phyloP scores from a whole-genome alignment of 192 early-diverging fungal genomes.

The Blastocladiella britannica region DNA sequence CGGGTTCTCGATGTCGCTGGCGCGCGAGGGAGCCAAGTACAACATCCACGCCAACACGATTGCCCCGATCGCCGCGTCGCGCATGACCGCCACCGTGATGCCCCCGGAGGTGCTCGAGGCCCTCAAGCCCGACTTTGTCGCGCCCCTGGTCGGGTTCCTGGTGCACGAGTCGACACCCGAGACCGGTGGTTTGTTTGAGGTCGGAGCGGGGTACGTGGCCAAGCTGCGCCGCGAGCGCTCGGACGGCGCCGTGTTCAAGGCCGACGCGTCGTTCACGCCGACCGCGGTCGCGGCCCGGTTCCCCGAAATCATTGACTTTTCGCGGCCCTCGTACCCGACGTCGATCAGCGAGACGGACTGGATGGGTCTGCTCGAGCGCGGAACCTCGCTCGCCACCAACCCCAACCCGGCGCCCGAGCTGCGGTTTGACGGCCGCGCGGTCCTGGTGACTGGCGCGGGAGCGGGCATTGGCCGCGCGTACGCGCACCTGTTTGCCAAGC shows the following conservation, averaged over 20 bases:
- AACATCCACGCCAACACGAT: slow-evolving; percentile 86
- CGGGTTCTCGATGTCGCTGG: slow-evolving; percentile 76
- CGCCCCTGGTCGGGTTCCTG: slow-evolving; percentile 82
- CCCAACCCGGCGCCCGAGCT: slow-evolving; percentile 24
- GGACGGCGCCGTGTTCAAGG: slow-evolving; percentile 72
- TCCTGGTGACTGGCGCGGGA: slow-evolving; percentile 78
- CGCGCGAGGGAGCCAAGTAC: slow-evolving; percentile 81
- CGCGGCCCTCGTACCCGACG: slow-evolving; percentile 40
- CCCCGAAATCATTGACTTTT: slow-evolving; percentile 51
- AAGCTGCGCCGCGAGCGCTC: slow-evolving; percentile 85
- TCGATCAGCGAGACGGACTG: slow-evolving; percentile 66
- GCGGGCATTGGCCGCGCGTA: slow-evolving; percentile 79
- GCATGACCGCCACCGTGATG: slow-evolving; percentile 93
- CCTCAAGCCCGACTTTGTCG: slow-evolving; percentile 92
- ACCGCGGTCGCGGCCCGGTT: slow-evolving; percentile 56
- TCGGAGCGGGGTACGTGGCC: slow-evolving; percentile 82
- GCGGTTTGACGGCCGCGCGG: slow-evolving; percentile 59
- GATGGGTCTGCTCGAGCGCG: slow-evolving; percentile 52
- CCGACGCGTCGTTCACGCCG: slow-evolving; percentile 66
- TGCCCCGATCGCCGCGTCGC: slow-evolving; percentile 88
- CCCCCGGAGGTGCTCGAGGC: slow-evolving; percentile 86
- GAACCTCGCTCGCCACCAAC: slow-evolving; percentile 43
- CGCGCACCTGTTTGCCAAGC: slow-evolving; percentile 59
- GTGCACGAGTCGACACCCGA: slow-evolving; percentile 68
- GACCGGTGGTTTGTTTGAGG: slow-evolving; percentile 81